These are phyloP conservation scores for Polyplosphaeria fusca DNA, from an alignment of 495 filamentous ascomycete species.

Conservation along the genomic window DNA sequence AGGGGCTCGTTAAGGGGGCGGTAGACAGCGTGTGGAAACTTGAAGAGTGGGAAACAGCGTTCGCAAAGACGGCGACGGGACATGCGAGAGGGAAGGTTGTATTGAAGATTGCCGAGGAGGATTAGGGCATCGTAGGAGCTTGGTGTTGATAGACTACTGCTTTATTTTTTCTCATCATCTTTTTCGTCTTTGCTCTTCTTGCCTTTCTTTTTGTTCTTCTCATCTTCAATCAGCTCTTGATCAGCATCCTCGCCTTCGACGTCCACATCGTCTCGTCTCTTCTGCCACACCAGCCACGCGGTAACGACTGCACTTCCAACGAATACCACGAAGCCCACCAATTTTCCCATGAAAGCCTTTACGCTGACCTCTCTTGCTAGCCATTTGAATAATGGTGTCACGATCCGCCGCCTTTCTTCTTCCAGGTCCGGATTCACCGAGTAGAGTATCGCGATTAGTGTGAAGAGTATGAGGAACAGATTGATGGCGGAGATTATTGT, in stretches of 20 bases:
- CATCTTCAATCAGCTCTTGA: not conserved
- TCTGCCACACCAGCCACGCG: not conserved
- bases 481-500: constrained; percentile 35
- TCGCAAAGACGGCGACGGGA: constrained; percentile 26
- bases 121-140: not conserved
- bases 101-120: constrained; percentile 19
- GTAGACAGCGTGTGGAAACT: constrained; percentile 53
- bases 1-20: constrained; percentile 41
- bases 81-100: constrained; percentile 36
- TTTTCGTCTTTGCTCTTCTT: constrained; percentile 5
- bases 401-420: constrained; percentile 26
- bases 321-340: not conserved
- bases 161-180: constrained; percentile 1
- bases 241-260: constrained; percentile 2
- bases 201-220: constrained; percentile 1
- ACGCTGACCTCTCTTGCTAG: not conserved
- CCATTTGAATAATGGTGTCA: constrained; percentile 34
- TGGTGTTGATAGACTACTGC: too few relatives aligned
- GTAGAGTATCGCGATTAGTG: constrained; percentile 32
- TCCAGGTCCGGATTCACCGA: constrained; percentile 36
- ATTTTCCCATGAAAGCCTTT: not conserved
- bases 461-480: constrained; percentile 23
- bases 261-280: not conserved
- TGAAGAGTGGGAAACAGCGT: constrained; percentile 43
- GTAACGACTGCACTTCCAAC: not conserved